Evolutionary conservation across 768 basidiomycete genomes (phyloP), one percentile per base, ranked within the genome.

Genomic region (Hericium coralloides): DNA sequence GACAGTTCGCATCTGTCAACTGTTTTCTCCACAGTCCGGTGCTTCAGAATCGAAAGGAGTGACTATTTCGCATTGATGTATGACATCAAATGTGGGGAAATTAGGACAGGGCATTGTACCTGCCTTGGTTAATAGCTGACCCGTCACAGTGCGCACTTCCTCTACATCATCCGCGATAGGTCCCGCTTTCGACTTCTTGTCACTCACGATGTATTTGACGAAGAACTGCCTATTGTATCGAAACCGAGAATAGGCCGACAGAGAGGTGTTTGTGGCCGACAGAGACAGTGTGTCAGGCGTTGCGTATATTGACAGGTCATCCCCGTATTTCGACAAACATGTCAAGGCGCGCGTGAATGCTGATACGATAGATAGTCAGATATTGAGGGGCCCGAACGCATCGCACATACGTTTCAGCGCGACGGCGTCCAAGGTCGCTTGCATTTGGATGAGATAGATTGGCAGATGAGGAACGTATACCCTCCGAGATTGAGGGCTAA

Each of bases 231-330:
- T 79, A 9, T 75, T 74, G 61, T 85, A 89, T 66, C 80, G 83
- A 73, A 92, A 86, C 14, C 87, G 80, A 69, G 84, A 87, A 65
- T 88, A 92, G 12, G 91, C 90, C 39, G 91, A 87, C 65, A 85
- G 80, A 4, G 90, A 84, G 3, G 85, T 83, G 69, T 92, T 93
- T 22, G 87, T 89, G 2, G 84, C 74, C 53, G 87, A 89, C 25
- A 93, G 68, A 6, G 83, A 76, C 36, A 93, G 66, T 37, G 73
- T 70, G 38, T 85, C 83, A 0, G 76, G 66, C 9, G 81, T 79
- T 8, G 86, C 89, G 57, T 83, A 78, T 43, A 93, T 76, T 38
- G 79, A 76, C 45, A 93, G 72, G 59, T 93, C 89, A 58, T 93
- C 91, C 52, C 91, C 88, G 66, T 90, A 92, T 71, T 79, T 83